Evolutionary conservation across 2,329 filamentous ascomycete species (phyloP).

Genomic region (Didymella exigua): DNA sequence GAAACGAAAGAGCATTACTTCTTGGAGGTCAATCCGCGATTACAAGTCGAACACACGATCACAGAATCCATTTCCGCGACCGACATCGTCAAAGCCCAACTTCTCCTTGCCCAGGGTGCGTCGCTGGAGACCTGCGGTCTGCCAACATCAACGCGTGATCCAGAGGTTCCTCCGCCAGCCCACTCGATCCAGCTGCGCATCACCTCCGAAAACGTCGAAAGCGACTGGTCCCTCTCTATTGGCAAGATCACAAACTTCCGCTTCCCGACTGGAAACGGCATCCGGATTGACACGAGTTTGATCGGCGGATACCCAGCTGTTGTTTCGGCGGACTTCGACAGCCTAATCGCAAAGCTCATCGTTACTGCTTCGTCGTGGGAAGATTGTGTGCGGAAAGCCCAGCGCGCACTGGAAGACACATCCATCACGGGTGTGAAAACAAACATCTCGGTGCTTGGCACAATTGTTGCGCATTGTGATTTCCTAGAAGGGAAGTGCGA

Average conservation of each 20-base stretch:
- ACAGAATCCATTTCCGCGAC: slow-evolving; percentile 61
- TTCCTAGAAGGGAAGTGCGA: slow-evolving; percentile 58
- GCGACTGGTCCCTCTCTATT: slow-evolving; percentile 63
- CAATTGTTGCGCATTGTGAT: slow-evolving; percentile 58
- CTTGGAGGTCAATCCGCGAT: slow-evolving; percentile 64
- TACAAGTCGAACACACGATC: slow-evolving; percentile 68
- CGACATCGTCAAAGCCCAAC: slow-evolving; percentile 62
- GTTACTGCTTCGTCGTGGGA: slow-evolving; percentile 61
- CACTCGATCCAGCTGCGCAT: slow-evolving; percentile 63
- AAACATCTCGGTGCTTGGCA: slow-evolving; percentile 61
- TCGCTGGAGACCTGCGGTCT: slow-evolving; percentile 47
- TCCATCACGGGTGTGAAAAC: slow-evolving; percentile 63
- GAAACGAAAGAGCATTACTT: slow-evolving; percentile 60
- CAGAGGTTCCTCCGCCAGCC: slow-evolving; percentile 46
- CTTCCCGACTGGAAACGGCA: slow-evolving; percentile 63
- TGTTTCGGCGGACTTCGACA: slow-evolving; percentile 63
- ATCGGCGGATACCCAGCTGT: slow-evolving; percentile 50
- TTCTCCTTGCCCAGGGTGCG: slow-evolving; percentile 60
- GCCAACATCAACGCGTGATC: slow-evolving; percentile 30
- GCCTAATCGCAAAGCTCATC: slow-evolving; percentile 64
- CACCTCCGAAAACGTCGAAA: slow-evolving; percentile 61
- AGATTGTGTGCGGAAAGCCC: slow-evolving; percentile 59
- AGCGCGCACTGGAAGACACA: slow-evolving; percentile 61
- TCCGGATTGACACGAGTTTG: slow-evolving; percentile 63
- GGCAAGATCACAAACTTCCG: slow-evolving; percentile 62